These are phyloP conservation scores for Rhododendron kiyosumense DNA, from an alignment of 148 eudicot genomes.

Conservation along the genomic window DNA sequence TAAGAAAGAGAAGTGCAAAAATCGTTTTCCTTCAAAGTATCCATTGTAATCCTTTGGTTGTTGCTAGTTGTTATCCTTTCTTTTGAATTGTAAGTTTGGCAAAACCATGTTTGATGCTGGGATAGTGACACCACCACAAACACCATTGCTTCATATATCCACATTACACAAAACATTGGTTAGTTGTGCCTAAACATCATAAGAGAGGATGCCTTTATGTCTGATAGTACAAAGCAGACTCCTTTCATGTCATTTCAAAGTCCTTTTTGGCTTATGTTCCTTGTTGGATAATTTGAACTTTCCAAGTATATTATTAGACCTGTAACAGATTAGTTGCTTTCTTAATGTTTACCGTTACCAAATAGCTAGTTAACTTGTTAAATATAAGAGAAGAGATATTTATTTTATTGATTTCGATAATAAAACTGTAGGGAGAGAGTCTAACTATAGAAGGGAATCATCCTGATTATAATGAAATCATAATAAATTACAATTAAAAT, in stretches of 20 bases:
- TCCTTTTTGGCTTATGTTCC: background rate
- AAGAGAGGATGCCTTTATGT: background rate
- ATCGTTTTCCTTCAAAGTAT: background rate
- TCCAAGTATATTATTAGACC: conserved; percentile 1
- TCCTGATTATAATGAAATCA: no score
- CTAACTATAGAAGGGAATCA: no score
- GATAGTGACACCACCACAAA: background rate
- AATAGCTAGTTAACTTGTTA: background rate
- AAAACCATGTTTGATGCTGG: background rate
- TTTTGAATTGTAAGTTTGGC: background rate
- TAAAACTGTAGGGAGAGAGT: no score
- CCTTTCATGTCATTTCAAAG: conserved; percentile 1
- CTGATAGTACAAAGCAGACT: no score
- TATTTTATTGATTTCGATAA: no score
- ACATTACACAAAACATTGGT: background rate
- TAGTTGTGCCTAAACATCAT: conserved; percentile 4
- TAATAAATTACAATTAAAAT: no score
- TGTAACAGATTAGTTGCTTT: conserved; percentile 6
- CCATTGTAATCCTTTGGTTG: background rate
- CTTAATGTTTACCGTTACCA: conserved; percentile 10
- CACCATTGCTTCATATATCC: background rate
- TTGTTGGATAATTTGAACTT: background rate
- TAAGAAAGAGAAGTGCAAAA: no score
- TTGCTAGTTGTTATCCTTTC: background rate
- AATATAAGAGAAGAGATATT: no score